Evolutionary conservation across 495 filamentous ascomycete genomes (phyloP).

Genomic region (Aspergillus funiculosus): DNA sequence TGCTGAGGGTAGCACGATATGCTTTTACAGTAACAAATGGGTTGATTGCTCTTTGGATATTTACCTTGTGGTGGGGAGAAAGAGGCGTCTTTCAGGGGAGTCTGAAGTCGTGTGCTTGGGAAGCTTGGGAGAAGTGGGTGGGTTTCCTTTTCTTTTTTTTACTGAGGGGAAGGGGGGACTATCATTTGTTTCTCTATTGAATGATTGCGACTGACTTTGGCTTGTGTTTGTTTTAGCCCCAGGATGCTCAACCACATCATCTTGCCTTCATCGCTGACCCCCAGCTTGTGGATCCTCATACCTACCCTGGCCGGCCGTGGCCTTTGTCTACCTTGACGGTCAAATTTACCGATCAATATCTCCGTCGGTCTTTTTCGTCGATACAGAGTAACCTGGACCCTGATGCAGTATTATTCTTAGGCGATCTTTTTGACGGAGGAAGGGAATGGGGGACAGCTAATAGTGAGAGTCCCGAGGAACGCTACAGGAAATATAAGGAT

Average conservation of each 20-base stretch:
- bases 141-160: slow-evolving; percentile 22
- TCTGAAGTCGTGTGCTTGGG: slow-evolving; percentile 72
- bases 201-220: too few relatives aligned
- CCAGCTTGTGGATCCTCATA: slow-evolving; percentile 96
- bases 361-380: slow-evolving; percentile 68
- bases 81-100: slow-evolving; percentile 63
- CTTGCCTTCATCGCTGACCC: slow-evolving; percentile 89
- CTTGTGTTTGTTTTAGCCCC: too few relatives aligned
- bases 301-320: slow-evolving; percentile 91
- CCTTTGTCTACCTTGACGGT: slow-evolving; percentile 74
- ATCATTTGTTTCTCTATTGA: slow-evolving; percentile 4
- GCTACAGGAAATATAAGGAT: slow-evolving; percentile 70
- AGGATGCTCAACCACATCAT: slow-evolving; percentile 72
- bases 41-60: slow-evolving; percentile 67
- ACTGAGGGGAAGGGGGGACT: slow-evolving; percentile 18
- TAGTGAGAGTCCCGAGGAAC: slow-evolving; percentile 60
- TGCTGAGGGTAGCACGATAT: slow-evolving; percentile 12
- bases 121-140: slow-evolving; percentile 90
- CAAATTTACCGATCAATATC: slow-evolving; percentile 79
- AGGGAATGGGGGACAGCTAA: slow-evolving; percentile 80
- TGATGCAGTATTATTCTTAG: slow-evolving; percentile 81
- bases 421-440: slow-evolving; percentile 94
- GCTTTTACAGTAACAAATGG: slow-evolving; percentile 58
- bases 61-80: slow-evolving; percentile 83
- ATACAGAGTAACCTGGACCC: slow-evolving; percentile 67